Percentiles rank a stretch among this genome's conserved stretches.
Evolutionary conservation across 1,284 basidiomycete species (phyloP).

Genomic region (Cystobasidiaceae sp.): DNA sequence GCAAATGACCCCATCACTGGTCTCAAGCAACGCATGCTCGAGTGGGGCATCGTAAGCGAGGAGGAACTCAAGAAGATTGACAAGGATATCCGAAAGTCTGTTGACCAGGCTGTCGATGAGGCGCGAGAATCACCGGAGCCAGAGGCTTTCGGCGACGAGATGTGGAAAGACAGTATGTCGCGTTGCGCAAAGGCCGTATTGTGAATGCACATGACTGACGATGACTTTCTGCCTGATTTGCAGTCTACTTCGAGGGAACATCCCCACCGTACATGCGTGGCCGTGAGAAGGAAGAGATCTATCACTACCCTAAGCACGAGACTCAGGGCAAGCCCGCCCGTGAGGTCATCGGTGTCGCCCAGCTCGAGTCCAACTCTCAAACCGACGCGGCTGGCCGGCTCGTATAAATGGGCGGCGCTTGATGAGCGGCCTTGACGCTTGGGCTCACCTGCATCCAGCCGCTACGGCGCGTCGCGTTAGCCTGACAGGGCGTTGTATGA

Average conservation of each 20-base stretch:
- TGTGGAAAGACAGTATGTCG: background rate
- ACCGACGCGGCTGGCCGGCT: slow-evolving; percentile 22
- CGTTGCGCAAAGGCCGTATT: no score
- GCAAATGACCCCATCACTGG: slow-evolving; percentile 94
- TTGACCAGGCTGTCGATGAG: slow-evolving; percentile 87
- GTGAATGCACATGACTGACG: no score
- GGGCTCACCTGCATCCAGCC: no score
- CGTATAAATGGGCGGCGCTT: background rate
- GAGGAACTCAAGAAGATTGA: slow-evolving; percentile 88
- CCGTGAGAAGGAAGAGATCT: slow-evolving; percentile 85
- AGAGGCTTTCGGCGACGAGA: slow-evolving; percentile 46
- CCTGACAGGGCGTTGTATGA: no score
- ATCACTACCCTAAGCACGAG: slow-evolving; percentile 41
- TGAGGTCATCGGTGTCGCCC: slow-evolving; percentile 24
- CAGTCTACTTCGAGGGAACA: slow-evolving; percentile 65
- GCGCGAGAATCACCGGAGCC: slow-evolving; percentile 86
- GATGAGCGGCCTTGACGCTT: no score
- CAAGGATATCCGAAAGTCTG: slow-evolving; percentile 86
- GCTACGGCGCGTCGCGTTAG: no score
- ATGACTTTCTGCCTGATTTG: background rate
- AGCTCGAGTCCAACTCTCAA: slow-evolving; percentile 17
- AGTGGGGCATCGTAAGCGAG: slow-evolving; percentile 89
- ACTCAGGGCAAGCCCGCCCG: slow-evolving; percentile 15
- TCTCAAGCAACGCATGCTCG: slow-evolving; percentile 84
- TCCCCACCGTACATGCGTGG: slow-evolving; percentile 86